Conservation (phyloP, 192 early-diverging fungal species). For the Backusella westeae region DNA sequence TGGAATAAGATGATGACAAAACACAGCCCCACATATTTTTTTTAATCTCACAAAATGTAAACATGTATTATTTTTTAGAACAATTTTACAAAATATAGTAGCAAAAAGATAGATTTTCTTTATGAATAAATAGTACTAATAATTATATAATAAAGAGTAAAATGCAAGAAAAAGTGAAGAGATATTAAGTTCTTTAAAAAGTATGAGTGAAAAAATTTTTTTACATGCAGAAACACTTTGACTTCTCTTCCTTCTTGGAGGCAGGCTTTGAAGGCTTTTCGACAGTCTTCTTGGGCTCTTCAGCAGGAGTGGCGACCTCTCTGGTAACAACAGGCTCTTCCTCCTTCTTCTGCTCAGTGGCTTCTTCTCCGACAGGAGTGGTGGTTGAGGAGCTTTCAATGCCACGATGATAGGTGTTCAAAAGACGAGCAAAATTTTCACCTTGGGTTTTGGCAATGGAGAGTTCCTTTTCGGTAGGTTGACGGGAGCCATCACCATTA, state of each 20-base stretch:
- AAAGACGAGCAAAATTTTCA: constrained; percentile 53
- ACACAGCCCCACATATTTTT: neutral
- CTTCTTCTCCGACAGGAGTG: neutral
- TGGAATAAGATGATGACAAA: neutral
- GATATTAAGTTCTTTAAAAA: neutral
- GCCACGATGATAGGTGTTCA: constrained; percentile 29
- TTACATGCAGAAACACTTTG: constrained; percentile 18
- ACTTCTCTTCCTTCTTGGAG: neutral
- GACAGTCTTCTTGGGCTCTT: neutral
- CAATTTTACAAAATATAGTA: neutral
- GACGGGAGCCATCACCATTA: constrained; percentile 63
- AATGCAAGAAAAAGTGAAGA: neutral
- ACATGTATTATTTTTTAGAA: neutral
- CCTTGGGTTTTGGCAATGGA: constrained; percentile 61
- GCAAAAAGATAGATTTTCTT: neutral
- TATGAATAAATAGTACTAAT: neutral
- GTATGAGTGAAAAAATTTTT: neutral
- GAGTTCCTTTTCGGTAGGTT: constrained; percentile 63
- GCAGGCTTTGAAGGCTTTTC: neutral
- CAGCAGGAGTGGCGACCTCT: neutral
- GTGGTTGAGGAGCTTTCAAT: neutral
- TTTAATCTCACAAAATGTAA: neutral
- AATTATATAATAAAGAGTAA: constrained; percentile 7
- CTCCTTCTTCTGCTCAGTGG: neutral
- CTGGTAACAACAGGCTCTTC: neutral